phyloP scores from a whole-genome alignment of 441 rosid genomes.

The Geranium incanum region DNA sequence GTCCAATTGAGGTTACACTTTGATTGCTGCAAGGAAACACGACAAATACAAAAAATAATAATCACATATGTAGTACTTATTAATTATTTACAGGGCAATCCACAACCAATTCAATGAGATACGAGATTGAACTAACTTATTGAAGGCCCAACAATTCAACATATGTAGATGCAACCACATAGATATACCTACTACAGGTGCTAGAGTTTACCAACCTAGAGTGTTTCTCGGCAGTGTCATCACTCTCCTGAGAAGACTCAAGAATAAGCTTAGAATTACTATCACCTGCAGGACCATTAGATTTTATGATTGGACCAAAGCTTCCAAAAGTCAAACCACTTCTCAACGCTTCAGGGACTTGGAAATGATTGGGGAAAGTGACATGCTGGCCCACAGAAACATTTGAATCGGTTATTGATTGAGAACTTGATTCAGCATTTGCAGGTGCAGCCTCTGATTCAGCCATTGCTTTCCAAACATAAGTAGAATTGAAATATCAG shows the following conservation, averaged over 20 bases:
- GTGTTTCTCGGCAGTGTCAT: conserved; percentile 35
- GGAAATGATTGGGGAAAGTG: conserved; percentile 70
- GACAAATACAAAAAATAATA: not conserved
- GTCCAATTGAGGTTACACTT: conserved; percentile 26
- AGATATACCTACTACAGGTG: not conserved
- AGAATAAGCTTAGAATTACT: conserved; percentile 26
- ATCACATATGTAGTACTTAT: not conserved
- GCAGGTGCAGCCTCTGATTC: conserved; percentile 30
- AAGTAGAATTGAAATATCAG: conserved; percentile 6
- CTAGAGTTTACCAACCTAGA: conserved; percentile 44
- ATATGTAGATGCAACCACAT: not conserved
- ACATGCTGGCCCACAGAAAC: conserved; percentile 48
- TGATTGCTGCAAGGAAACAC: conserved; percentile 28
- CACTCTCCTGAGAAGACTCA: conserved; percentile 35
- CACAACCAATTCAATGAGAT: not conserved
- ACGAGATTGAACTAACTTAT: not conserved
- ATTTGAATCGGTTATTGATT: conserved; percentile 28
- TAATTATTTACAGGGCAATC: not conserved
- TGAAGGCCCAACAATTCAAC: not conserved
- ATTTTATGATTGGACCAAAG: conserved; percentile 37
- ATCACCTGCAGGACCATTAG: conserved; percentile 26
- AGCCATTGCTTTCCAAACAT: conserved; percentile 28
- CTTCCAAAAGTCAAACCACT: conserved; percentile 83
- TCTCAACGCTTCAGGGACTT: conserved; percentile 55
- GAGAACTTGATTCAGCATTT: conserved; percentile 27